A percentile compares a stretch with the other conserved stretches of the same genome.
Evolutionary conservation across 345 rosid species (phyloP).

Genomic region (Gossypium arboreum): DNA sequence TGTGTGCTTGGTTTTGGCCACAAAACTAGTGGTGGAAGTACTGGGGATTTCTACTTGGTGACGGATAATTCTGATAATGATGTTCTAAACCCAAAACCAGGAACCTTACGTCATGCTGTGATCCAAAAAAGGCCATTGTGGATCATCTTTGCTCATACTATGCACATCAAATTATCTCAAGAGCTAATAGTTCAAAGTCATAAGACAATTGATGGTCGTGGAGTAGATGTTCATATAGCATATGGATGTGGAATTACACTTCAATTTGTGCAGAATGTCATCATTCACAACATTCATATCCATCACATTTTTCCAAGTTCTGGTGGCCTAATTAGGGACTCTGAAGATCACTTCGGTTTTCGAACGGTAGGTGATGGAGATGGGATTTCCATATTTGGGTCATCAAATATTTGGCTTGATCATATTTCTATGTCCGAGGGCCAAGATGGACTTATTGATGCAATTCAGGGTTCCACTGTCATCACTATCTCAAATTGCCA

Average conservation of each 20-base stretch:
- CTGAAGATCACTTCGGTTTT: conserved; percentile 48
- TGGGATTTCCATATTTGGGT: conserved; percentile 29
- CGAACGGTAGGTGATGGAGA: conserved; percentile 58
- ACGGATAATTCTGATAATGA: conserved; percentile 22
- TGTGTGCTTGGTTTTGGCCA: conserved; percentile 73
- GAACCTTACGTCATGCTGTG: too few species aligned
- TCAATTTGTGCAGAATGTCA: conserved; percentile 23
- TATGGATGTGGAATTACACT: conserved; percentile 60
- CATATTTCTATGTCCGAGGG: conserved; percentile 60
- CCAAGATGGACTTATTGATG: conserved; percentile 57
- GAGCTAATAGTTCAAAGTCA: conserved; percentile 11
- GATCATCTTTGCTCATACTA: too few species aligned
- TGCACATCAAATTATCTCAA: too few species aligned
- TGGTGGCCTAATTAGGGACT: conserved; percentile 74
- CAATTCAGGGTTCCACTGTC: conserved; percentile 16
- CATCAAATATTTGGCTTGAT: conserved; percentile 53
- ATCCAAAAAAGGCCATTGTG: too few species aligned
- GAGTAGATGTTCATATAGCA: conserved; percentile 56
- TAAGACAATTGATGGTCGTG: conserved; percentile 71
- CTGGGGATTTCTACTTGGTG: conserved; percentile 51
- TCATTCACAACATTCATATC: conserved; percentile 56
- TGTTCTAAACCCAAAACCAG: too few species aligned
- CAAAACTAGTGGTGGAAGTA: conserved; percentile 55
- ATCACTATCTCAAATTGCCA: too few species aligned
- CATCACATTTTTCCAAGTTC: conserved; percentile 35